phyloP scores from a whole-genome alignment of 1,139 yeast species.

The Suhomyces terraborum region DNA sequence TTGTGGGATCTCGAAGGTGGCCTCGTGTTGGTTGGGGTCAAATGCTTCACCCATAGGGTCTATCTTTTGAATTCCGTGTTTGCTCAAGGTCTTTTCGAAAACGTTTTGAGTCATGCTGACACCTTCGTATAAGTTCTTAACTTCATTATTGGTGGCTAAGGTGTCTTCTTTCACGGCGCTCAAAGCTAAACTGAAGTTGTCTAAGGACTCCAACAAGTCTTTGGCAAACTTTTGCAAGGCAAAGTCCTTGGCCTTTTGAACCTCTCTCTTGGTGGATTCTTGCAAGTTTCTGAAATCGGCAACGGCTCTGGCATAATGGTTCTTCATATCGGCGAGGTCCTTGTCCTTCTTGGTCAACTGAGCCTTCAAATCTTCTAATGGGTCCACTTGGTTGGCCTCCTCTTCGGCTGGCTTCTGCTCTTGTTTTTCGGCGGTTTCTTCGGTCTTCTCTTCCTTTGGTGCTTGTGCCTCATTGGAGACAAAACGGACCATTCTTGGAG shows the following conservation, averaged over 20 bases:
- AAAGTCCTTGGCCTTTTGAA: conserved; percentile 84
- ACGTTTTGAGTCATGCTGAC: conserved; percentile 88
- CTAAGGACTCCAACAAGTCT: conserved; percentile 86
- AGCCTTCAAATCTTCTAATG: conserved; percentile 45
- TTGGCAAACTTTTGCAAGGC: conserved; percentile 92
- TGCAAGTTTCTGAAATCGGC: conserved; percentile 95
- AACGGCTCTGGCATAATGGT: conserved; percentile 76
- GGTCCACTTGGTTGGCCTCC: conserved; percentile 15
- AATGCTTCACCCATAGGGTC: conserved; percentile 84
- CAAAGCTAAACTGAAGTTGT: conserved; percentile 87
- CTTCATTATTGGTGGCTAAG: conserved; percentile 57
- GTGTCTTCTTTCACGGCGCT: conserved; percentile 73
- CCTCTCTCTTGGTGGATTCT: conserved; percentile 84
- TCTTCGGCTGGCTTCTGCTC: conserved; percentile 17
- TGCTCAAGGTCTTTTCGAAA: conserved; percentile 79
- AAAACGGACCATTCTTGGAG: conserved; percentile 25
- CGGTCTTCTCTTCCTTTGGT: conserved; percentile 16
- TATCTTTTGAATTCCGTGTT: conserved; percentile 79
- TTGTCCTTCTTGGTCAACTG: conserved; percentile 71
- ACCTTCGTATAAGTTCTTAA: conserved; percentile 81
- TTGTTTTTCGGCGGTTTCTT: conserved; percentile 15
- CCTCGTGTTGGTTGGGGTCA: conserved; percentile 93
- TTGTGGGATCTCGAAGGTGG: conserved; percentile 85
- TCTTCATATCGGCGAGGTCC: conserved; percentile 80
- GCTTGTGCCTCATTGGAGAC: conserved; percentile 26